Base-by-base conservation (phyloP, 192 early-diverging fungal species). In the Backusella parvicylindrica region DNA sequence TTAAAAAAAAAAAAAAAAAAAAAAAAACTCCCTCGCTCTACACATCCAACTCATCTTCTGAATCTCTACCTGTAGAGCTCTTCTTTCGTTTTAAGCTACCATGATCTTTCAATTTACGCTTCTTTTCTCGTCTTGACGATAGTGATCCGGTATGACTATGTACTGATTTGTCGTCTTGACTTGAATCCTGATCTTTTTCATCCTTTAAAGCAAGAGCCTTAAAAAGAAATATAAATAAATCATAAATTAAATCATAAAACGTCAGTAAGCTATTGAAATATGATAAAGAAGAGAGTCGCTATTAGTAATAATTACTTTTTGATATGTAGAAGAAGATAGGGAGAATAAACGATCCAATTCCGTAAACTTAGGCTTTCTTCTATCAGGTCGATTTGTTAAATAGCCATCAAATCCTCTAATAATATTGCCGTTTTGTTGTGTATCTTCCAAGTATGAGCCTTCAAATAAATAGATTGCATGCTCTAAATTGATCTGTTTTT, bases 371-470 rank as follows among this genome's bases (percentile, higher is more conserved):
- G 87, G 84, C 63, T 90, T 89, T 68, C 88, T 86, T 28, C 87
- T 83, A 33, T 86, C 84, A 5, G 87, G 82, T 28, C 88, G 77
- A 30, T 83, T 87, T 56, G 84, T 88, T 64, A 96, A 80, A 76
- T 97, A 97, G 0, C 92, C 93, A 12, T 96, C 95, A 71, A 96
- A 97, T 1, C 96, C 96, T 40, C 89, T 84, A 47, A 96, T 91
- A 71, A 97, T 91, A 75, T 97, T 97, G 33, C 96, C 96, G 26
- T 91, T 88, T 6, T 88, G 86, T 5, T 88, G 89, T 0, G 95
- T 95, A 68, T 93, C 94, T 82, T 97, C 96, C 35, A 97, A 84
- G 77, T 97, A 97, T 9, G 92, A 92, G 1, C 92, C 92, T 77
- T 97, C 96, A 80, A 94, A 93, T 26, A 87, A 83, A 81, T 94